Base-by-base conservation (phyloP, 1,284 basidiomycete genomes). In the Moesziomyces sp. region DNA sequence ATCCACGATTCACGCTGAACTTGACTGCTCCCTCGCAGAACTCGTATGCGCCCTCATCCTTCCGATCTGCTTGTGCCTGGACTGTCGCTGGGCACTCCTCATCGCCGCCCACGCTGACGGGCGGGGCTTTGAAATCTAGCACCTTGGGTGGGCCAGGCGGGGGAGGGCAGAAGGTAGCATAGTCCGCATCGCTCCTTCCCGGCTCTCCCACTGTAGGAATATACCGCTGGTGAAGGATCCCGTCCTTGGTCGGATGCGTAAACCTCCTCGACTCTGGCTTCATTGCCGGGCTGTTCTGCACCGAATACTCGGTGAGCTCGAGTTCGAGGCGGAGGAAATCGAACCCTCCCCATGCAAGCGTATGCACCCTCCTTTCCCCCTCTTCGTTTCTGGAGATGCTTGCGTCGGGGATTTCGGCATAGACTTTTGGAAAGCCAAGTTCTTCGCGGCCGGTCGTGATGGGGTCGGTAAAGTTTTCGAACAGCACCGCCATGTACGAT, bases 381-480 rank as follows among this genome's bases (percentile, higher is more conserved):
- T 45, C 59, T 21, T 56, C 52, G 24, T 67, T 52, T 5, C 9
- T 0, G 8, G 30, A 19, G 30, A 46, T 47, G 19, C 42, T 48
- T 18, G 58, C 61, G 26, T 79, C 68, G 5, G 79, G 74, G 2
- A 74, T 53, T 10, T 74, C 74, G 26, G 74, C 72, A 30, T 46
- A 76, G 0, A 76, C 28, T 28, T 76, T 76, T 43, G 57, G 52
- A 34, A 69, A 60, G 34, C 58, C 53, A 5, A 67, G 55, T 16
- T 68, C 67, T 23, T 70, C 43, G 14, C 79, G 48, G 18, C 79
- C 79, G 0, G 78, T 79, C 8, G 63, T 58, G 52, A 81, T 81
- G 11, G 79, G 78, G 46, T 81, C 79, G 38, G 74, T 70, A 40
- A 78, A 75, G 46, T 58, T 74, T 42, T 81, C 79, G 46, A 79